These are phyloP conservation scores for Bipolaris victoriae DNA, from an alignment of 2,329 filamentous ascomycete species.

Conservation along the genomic window DNA sequence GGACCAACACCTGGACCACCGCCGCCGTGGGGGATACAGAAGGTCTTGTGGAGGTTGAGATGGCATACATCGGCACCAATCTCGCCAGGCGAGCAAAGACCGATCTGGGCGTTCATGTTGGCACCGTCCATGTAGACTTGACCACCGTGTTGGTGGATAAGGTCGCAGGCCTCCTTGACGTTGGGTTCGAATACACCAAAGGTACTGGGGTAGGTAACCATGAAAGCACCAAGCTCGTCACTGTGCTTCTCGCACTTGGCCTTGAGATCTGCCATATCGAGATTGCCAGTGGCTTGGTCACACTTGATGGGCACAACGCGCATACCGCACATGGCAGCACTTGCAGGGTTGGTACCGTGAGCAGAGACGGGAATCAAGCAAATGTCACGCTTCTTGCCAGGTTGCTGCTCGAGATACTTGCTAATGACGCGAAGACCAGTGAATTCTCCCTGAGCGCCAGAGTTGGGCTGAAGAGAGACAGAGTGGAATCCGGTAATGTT, in stretches of 20 bases:
- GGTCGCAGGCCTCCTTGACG: slow-evolving; percentile 81
- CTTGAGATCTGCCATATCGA: slow-evolving; percentile 84
- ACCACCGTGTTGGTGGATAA: slow-evolving; percentile 86
- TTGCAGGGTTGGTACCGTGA: slow-evolving; percentile 94
- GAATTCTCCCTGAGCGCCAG: slow-evolving; percentile 94
- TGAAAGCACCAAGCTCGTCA: slow-evolving; percentile 86
- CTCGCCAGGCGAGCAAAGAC: slow-evolving; percentile 90
- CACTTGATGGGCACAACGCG: slow-evolving; percentile 92
- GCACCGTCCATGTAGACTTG: slow-evolving; percentile 99
- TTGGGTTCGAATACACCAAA: slow-evolving; percentile 93
- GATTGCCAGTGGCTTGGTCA: slow-evolving; percentile 82
- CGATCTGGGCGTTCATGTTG: slow-evolving; percentile 98
- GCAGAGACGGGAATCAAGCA: slow-evolving; percentile 95
- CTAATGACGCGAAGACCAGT: slow-evolving; percentile 87
- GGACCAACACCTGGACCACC: slow-evolving; percentile 93
- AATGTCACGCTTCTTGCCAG: slow-evolving; percentile 77
- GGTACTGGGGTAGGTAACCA: slow-evolving; percentile 96
- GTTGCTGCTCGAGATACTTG: slow-evolving; percentile 75
- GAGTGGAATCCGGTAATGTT: slow-evolving; percentile 88
- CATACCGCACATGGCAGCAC: slow-evolving; percentile 95
- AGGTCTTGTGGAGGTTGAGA: slow-evolving; percentile 97
- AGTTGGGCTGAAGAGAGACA: slow-evolving; percentile 93
- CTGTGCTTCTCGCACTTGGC: slow-evolving; percentile 88
- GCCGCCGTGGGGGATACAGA: slow-evolving; percentile 96
- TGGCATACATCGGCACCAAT: slow-evolving; percentile 97